Evolutionary conservation across 208 protist species (phyloP).

Genomic region (Acanthamoeba divionensis): DNA sequence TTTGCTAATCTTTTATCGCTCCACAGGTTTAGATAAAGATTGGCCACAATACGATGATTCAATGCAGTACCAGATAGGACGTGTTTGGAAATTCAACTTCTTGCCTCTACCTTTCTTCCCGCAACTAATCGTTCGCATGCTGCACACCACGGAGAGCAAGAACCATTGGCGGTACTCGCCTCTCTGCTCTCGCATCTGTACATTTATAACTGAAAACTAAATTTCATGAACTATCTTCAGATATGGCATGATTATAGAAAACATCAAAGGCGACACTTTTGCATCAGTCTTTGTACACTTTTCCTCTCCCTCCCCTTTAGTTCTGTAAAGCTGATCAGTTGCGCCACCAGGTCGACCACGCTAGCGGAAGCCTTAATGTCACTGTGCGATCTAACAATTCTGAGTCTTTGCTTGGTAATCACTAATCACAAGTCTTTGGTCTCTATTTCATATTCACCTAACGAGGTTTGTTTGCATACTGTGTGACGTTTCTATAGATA

Average conservation of each 20-base stretch:
- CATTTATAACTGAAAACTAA: background rate
- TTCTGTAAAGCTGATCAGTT: too few species aligned
- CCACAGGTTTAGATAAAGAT: background rate
- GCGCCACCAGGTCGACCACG: conserved; percentile 20
- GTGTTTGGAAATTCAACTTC: conserved; percentile 19
- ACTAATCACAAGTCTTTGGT: background rate
- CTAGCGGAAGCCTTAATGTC: background rate
- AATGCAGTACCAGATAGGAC: background rate
- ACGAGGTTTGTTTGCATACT: too few species aligned
- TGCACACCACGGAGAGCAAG: background rate
- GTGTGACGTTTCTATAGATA: background rate
- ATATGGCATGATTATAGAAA: conserved; percentile 11
- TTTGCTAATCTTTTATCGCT: background rate
- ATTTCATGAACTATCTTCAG: background rate
- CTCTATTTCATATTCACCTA: too few species aligned
- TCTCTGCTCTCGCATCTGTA: background rate
- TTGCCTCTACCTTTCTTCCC: conserved; percentile 32
- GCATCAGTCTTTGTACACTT: too few species aligned
- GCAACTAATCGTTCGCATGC: conserved; percentile 23
- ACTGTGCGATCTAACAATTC: background rate
- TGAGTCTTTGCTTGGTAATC: background rate
- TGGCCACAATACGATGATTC: background rate
- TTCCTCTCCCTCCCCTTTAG: too few species aligned
- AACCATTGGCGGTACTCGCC: background rate
- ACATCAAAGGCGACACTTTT: background rate